phyloP scores from a whole-genome alignment of 2,329 filamentous ascomycete species.

The Coniochaeta sp. region DNA sequence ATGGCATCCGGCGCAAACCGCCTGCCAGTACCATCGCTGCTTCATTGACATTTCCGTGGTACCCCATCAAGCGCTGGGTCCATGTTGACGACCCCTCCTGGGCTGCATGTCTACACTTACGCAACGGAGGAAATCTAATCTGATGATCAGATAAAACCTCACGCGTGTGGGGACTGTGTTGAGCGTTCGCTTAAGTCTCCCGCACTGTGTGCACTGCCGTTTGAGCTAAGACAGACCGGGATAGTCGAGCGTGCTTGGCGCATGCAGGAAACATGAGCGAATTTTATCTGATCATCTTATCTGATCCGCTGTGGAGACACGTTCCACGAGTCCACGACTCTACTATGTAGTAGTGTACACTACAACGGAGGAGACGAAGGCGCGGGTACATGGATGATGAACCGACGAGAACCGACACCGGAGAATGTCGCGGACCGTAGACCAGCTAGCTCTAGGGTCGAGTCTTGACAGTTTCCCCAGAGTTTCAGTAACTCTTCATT shows the following conservation, averaged over 20 bases:
- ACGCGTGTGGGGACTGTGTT: not conserved
- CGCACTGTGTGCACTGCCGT: not conserved
- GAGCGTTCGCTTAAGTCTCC: not conserved
- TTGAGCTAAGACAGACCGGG: not conserved
- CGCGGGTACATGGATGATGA: not conserved
- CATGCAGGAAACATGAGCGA: not conserved
- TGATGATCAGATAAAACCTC: not conserved
- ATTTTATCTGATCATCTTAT: slow-evolving; percentile 1
- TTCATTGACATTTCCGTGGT: not conserved
- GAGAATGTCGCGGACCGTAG: not conserved
- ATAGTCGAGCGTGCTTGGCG: not conserved
- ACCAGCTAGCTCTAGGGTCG: not conserved
- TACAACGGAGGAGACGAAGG: not conserved
- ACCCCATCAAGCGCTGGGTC: not conserved
- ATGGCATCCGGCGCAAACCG: not conserved
- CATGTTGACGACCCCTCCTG: not conserved
- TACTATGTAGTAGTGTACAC: too few species aligned
- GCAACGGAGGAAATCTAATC: not conserved
- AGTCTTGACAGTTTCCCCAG: not conserved
- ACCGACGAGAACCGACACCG: not conserved
- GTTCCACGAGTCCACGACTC: not conserved
- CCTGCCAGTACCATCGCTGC: not conserved
- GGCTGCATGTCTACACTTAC: too few species aligned
- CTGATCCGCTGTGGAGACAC: not conserved
- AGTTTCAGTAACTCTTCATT: not conserved